These are phyloP conservation scores for Euphorbia corollata DNA, from an alignment of 441 rosid genomes.

Conservation along the genomic window DNA sequence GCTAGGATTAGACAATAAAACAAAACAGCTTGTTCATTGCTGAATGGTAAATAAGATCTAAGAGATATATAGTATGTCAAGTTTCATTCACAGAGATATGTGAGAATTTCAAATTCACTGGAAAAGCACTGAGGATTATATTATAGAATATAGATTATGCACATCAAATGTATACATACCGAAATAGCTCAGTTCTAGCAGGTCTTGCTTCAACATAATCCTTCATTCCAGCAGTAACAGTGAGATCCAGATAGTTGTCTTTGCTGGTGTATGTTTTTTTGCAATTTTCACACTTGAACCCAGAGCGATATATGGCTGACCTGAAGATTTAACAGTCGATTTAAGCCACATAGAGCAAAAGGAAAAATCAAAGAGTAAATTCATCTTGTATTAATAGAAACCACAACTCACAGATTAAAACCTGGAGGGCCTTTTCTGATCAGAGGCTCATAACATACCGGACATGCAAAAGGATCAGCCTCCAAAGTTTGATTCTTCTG, in stretches of 20 bases:
- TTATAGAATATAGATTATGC: neutral
- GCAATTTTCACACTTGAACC: constrained; percentile 80
- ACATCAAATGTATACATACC: constrained; percentile 30
- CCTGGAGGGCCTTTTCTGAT: constrained; percentile 86
- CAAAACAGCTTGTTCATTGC: neutral
- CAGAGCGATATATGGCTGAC: constrained; percentile 72
- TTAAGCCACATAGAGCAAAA: constrained; percentile 3
- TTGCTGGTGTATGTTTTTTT: constrained; percentile 75
- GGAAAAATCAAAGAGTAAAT: neutral
- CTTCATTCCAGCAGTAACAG: constrained; percentile 61
- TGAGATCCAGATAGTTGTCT: constrained; percentile 70
- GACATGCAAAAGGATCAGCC: constrained; percentile 61
- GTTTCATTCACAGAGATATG: neutral
- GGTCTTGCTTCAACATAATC: constrained; percentile 66
- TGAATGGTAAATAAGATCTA: neutral
- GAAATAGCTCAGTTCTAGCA: constrained; percentile 57
- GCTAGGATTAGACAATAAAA: neutral
- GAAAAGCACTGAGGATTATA: neutral
- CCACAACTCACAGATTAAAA: constrained; percentile 62
- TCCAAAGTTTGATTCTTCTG: constrained; percentile 31
- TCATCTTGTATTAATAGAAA: neutral
- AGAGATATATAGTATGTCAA: neutral
- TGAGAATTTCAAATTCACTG: neutral
- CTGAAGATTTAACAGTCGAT: constrained; percentile 31
- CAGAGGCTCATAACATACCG: constrained; percentile 74